Evolutionary conservation across 1,284 basidiomycete genomes (phyloP), one percentile per base, ranked within the genome.

Genomic region (Agroathelia rolfsii): DNA sequence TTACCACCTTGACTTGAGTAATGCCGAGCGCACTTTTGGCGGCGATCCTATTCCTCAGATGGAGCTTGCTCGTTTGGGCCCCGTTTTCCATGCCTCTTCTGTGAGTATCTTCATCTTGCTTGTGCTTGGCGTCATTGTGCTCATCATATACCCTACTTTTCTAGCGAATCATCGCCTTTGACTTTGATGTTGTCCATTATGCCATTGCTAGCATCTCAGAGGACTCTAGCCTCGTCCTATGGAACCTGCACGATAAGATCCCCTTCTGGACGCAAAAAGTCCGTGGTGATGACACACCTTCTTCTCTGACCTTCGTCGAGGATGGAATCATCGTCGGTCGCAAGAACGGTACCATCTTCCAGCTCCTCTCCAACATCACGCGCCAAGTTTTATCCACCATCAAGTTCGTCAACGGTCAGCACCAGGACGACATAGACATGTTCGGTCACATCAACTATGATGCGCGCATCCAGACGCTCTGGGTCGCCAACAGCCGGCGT

Each of bases 401-500:
- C 53, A 81, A 73, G 49, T 87, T 87, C 48, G 59, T 80, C 46
- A 81, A 77, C 41, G 72, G 72, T 15, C 55, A 52, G 32, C 64
- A 66, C 40, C 67, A 37, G 10, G 69, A 85, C 18, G 83, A 85
- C 42, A 62, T 62, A 9, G 79, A 83, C 5, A 86, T 87, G 82
- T 87, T 85, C 51, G 81, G 83, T 10, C 84, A 87, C 47, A 71
- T 78, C 43, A 78, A 72, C 48, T 86, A 87, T 48, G 83, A 87
- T 55, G 66, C 78, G 0, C 62, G 81, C 30, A 83, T 86, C 38
- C 77, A 81, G 55, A 85, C 82, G 0, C 61, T 87, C 11, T 87
- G 84, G 84, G 66, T 87, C 17, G 81, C 83, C 34, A 86, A 86
- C 52, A 83, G 73, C 51, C 73, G 80, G 23, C 70, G 84, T 12